Conservation (phyloP, 169 alveolate genomes). For the Plasmodium fragile region DNA sequence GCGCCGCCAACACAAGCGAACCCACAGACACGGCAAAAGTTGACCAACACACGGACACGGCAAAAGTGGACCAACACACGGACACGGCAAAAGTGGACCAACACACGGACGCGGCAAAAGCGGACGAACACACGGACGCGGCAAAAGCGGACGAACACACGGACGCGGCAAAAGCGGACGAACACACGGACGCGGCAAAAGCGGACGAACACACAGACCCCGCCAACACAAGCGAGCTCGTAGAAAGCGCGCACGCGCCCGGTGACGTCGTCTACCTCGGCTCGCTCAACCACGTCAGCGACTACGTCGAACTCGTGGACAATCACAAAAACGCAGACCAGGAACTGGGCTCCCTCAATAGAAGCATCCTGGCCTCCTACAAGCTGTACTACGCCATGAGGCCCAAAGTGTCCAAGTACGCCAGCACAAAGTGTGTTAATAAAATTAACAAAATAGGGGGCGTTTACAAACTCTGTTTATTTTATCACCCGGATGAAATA, state of each 20-base stretch:
- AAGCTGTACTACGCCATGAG: constrained; percentile 62
- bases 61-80: background rate
- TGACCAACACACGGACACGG: background rate
- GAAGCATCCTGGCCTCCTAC: constrained; percentile 41
- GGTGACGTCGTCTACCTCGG: constrained; percentile 31
- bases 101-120: background rate
- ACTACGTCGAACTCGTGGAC: constrained; percentile 42
- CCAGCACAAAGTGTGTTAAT: constrained; percentile 48
- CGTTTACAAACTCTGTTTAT: constrained; percentile 80
- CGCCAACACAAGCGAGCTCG: background rate
- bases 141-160: background rate
- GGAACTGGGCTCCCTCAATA: constrained; percentile 25
- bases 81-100: background rate
- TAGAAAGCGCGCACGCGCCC: too few relatives aligned
- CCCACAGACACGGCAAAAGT: background rate
- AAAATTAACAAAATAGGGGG: constrained; percentile 77
- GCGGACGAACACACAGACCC: too few relatives aligned
- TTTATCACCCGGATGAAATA: constrained; percentile 24
- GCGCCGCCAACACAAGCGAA: background rate
- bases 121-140: background rate
- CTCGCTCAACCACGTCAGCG: constrained; percentile 22
- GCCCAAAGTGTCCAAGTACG: constrained; percentile 72
- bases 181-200: background rate
- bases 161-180: background rate
- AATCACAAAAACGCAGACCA: constrained; percentile 16